Evolutionary conservation across 371 early-diverging fungal genomes (phyloP).

Genomic region (Mucor racemosus): DNA sequence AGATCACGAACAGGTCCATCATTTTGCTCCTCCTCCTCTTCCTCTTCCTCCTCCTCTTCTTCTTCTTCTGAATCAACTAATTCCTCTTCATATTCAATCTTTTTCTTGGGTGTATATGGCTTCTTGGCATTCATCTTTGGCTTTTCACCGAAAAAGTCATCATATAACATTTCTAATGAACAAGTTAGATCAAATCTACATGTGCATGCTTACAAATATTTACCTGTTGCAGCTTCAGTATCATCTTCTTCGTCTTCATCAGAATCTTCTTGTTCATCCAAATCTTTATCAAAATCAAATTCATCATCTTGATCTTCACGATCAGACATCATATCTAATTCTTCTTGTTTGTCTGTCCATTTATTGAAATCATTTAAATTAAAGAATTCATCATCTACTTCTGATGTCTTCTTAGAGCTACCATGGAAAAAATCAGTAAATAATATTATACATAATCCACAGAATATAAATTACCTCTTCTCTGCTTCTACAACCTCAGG

Average conservation of each 20-base stretch:
- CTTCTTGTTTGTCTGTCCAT: constrained; percentile 59
- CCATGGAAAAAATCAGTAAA: background rate
- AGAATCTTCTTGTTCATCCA: constrained; percentile 56
- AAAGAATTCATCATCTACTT: constrained; percentile 74
- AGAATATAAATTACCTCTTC: constrained; percentile 4
- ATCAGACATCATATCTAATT: constrained; percentile 39
- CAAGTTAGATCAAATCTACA: background rate
- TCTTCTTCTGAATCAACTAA: constrained; percentile 49
- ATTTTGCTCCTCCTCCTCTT: constrained; percentile 41
- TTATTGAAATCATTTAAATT: constrained; percentile 64
- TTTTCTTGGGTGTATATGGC: constrained; percentile 39
- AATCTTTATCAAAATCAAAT: constrained; percentile 57
- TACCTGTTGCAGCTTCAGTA: constrained; percentile 44
- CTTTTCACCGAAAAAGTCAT: constrained; percentile 56
- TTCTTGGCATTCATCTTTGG: constrained; percentile 30
- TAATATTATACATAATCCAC: too few relatives aligned
- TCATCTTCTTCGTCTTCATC: constrained; percentile 48
- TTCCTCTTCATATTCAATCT: constrained; percentile 32
- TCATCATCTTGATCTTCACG: constrained; percentile 60
- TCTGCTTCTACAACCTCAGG: constrained; percentile 20
- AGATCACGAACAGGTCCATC: constrained; percentile 53
- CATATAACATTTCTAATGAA: constrained; percentile 51
- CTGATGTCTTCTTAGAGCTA: constrained; percentile 41
- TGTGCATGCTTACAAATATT: background rate
- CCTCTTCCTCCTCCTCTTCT: constrained; percentile 49